phyloP scores from a whole-genome alignment of 2,329 filamentous ascomycete genomes.

The Penicillium sp. region DNA sequence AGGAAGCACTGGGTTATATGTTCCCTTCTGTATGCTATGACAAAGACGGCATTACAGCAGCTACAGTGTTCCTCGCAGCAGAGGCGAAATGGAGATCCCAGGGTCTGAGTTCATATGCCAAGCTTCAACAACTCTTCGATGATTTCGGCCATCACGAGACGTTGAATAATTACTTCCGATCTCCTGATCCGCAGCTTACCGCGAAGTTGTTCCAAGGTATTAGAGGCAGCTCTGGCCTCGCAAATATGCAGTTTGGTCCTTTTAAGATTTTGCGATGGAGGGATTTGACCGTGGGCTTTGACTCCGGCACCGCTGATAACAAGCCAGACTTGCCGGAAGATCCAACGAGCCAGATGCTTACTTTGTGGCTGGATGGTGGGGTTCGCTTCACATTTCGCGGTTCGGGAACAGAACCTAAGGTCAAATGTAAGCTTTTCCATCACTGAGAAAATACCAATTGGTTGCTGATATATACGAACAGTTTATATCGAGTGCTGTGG shows the following conservation, averaged over 20 bases:
- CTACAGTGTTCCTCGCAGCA: conserved; percentile 59
- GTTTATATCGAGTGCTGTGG: conserved; percentile 47
- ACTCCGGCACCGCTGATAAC: conserved; percentile 54
- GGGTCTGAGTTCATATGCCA: conserved; percentile 56
- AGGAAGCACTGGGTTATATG: conserved; percentile 68
- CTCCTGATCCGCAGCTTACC: conserved; percentile 55
- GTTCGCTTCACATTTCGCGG: conserved; percentile 60
- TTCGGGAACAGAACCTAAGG: conserved; percentile 66
- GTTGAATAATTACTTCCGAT: conserved; percentile 63
- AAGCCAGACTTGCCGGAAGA: conserved; percentile 58
- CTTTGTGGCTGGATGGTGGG: conserved; percentile 54
- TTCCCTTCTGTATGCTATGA: conserved; percentile 62
- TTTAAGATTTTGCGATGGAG: conserved; percentile 59
- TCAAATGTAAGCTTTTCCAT: conserved; percentile 51
- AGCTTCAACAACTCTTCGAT: conserved; percentile 57
- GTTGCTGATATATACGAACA: background rate
- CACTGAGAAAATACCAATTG: background rate
- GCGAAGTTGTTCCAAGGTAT: conserved; percentile 56
- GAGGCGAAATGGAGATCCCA: conserved; percentile 52
- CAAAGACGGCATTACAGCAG: conserved; percentile 64
- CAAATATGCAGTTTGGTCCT: conserved; percentile 50
- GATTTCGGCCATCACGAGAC: conserved; percentile 62
- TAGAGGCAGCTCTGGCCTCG: conserved; percentile 44
- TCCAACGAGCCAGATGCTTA: conserved; percentile 62
- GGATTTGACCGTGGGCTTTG: conserved; percentile 61